Evolutionary conservation across 2,329 filamentous ascomycete species (phyloP).

Genomic region (Albifimbria verrucaria): DNA sequence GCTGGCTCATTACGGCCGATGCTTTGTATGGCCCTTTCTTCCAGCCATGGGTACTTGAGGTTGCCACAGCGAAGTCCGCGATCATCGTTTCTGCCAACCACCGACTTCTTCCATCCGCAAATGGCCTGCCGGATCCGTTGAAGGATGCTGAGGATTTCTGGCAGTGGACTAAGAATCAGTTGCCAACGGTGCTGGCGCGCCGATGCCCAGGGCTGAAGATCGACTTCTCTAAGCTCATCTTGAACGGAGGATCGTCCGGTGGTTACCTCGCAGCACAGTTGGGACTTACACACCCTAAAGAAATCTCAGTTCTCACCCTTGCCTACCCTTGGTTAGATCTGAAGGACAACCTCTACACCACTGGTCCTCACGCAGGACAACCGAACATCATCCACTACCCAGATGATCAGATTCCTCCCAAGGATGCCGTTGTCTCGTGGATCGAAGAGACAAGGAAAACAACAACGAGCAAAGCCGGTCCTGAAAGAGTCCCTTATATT

Average conservation of each 20-base stretch:
- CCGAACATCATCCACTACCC: slow-evolving; percentile 10
- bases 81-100: slow-evolving; percentile 23
- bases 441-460: slow-evolving; percentile 9
- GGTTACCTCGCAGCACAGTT: slow-evolving; percentile 18
- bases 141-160: slow-evolving; percentile 23
- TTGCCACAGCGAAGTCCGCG: slow-evolving; percentile 18
- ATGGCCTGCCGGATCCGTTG: slow-evolving; percentile 19
- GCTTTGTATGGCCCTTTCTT: slow-evolving; percentile 20
- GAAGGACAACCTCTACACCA: slow-evolving; percentile 11
- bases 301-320: slow-evolving; percentile 11
- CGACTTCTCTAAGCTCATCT: slow-evolving; percentile 12
- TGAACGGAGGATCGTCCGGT: slow-evolving; percentile 19
- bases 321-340: slow-evolving; percentile 18
- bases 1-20: slow-evolving; percentile 18
- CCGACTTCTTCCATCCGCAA: slow-evolving; percentile 17
- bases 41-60: slow-evolving; percentile 13
- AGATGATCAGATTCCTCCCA: slow-evolving; percentile 7
- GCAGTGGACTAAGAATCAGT: slow-evolving; percentile 15
- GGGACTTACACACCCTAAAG: slow-evolving; percentile 17
- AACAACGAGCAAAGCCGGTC: slow-evolving; percentile 6
- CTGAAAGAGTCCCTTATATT: slow-evolving; percentile 8
- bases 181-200: slow-evolving; percentile 4
- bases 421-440: slow-evolving; percentile 13
- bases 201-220: slow-evolving; percentile 6
- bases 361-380: slow-evolving; percentile 8